phyloP scores from a whole-genome alignment of 2,329 filamentous ascomycete genomes.

The Neopestalotiopsis sp. region DNA sequence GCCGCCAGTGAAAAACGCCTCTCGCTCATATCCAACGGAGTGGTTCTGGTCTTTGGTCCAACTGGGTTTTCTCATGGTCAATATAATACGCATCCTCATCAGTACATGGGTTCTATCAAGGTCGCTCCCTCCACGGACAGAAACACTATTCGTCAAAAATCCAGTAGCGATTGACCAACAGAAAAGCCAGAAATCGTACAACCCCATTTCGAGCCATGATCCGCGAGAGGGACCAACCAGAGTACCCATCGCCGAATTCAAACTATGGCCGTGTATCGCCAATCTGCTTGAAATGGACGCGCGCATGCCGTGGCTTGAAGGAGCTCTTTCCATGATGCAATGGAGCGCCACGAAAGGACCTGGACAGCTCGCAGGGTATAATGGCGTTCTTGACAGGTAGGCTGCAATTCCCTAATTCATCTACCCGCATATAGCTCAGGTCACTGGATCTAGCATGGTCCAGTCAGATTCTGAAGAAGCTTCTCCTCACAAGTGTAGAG shows the following conservation, averaged over 20 bases:
- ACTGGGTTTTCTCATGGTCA: conserved; percentile 60
- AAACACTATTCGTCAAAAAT: conserved; percentile 27
- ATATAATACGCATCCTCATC: conserved; percentile 69
- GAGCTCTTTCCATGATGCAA: conserved; percentile 76
- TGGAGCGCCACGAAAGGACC: conserved; percentile 76
- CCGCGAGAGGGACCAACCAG: conserved; percentile 38
- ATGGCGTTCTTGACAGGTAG: conserved; percentile 91
- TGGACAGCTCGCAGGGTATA: conserved; percentile 73
- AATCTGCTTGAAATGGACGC: conserved; percentile 74
- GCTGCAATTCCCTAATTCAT: conserved; percentile 45
- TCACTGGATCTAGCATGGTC: conserved; percentile 51
- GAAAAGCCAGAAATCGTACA: conserved; percentile 28
- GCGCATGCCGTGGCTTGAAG: conserved; percentile 91
- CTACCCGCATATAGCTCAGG: conserved; percentile 47
- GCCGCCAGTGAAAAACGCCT: conserved; percentile 20
- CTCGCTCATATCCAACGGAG: conserved; percentile 47
- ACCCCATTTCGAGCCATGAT: conserved; percentile 26
- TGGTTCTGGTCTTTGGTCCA: conserved; percentile 65
- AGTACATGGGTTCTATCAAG: conserved; percentile 70
- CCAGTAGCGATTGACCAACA: conserved; percentile 33
- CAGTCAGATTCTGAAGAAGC: conserved; percentile 41
- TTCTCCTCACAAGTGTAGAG: conserved; percentile 18
- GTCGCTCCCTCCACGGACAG: conserved; percentile 63
- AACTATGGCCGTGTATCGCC: conserved; percentile 75
- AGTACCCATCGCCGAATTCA: conserved; percentile 77